Evolutionary conservation across 1,139 yeast species (phyloP).

Genomic region (Suhomyces kunorum): DNA sequence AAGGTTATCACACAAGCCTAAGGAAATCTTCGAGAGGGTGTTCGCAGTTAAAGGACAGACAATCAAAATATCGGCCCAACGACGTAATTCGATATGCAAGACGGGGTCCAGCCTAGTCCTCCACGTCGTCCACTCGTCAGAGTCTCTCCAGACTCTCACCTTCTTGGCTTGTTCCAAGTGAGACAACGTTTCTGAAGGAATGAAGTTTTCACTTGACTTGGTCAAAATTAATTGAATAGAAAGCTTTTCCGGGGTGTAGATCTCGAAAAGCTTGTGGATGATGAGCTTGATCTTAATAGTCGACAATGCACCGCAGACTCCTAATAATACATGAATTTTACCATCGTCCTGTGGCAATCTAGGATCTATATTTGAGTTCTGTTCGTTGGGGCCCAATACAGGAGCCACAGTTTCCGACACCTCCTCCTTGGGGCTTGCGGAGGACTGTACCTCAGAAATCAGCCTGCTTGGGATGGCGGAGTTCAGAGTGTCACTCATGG

Average conservation of each 20-base stretch:
- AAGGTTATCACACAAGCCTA: constrained; percentile 87
- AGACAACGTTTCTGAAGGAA: constrained; percentile 56
- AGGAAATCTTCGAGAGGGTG: constrained; percentile 83
- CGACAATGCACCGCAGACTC: constrained; percentile 88
- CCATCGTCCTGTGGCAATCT: constrained; percentile 90
- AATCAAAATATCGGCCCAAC: constrained; percentile 92
- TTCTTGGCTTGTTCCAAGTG: constrained; percentile 39
- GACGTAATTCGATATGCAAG: constrained; percentile 83
- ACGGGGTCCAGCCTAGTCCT: constrained; percentile 84
- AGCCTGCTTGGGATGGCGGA: constrained; percentile 6
- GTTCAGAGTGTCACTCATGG: constrained; percentile 5
- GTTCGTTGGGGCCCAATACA: constrained; percentile 31
- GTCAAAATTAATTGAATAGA: constrained; percentile 82
- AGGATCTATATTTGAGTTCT: constrained; percentile 65
- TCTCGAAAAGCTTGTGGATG: constrained; percentile 73
- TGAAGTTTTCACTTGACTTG: constrained; percentile 78
- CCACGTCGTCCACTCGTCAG: constrained; percentile 94
- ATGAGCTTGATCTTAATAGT: constrained; percentile 74
- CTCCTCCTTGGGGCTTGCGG: constrained; percentile 1
- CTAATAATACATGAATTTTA: constrained; percentile 79
- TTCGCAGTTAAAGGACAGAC: constrained; percentile 92
- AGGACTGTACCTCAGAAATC: constrained; percentile 4
- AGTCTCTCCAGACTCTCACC: constrained; percentile 81
- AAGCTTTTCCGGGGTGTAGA: constrained; percentile 71
- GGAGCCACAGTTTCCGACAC: neutral